Base-by-base conservation (phyloP, 2,329 filamentous ascomycete species). In the Neonectria punicea region DNA sequence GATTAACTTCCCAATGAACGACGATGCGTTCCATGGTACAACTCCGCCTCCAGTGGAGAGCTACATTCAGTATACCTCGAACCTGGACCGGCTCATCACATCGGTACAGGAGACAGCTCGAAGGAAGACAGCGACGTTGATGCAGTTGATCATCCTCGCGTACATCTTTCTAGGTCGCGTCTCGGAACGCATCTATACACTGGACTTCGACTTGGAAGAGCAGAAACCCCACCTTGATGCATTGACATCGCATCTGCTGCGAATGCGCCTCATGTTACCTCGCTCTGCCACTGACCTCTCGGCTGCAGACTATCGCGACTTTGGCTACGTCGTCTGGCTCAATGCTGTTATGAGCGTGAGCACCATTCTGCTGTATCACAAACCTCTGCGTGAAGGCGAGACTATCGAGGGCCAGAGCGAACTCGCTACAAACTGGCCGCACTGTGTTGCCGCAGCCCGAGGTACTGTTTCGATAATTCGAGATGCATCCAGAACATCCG, bases 251-350 rank as follows among this genome's bases (percentile, higher is more conserved):
- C 55, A 60, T 2, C 67, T 75, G 0, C 25, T 68, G 7, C 56
- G 65, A 7, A 66, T 74, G 2, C 68, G 71, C 1, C 66, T 73
- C 14, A 70, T 74, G 25, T 60, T 74, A 9, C 73, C 73, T 10
- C 61, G 61, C 13, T 73, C 61, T 2, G 70, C 65, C 9, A 71
- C 71, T 1, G 67, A 73, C 10, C 54, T 74, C n/a, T 66, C 67
- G 2, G 59, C 66, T 7, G 68, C 71, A 13, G 50, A 61, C 11
- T 65, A 66, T 25, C 49, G 36, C 2, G 70, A 74, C 20, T 64
- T 68, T 39, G 18, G 57, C 0, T 44, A 65, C 16, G 68, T 74
- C 0, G 44, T 73, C 20, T 75, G 73, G 73, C 65, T 74, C 20
- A 63, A 67, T 22, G 55, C 61, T 5, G 39, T 70, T 20, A 41